Evolutionary conservation across 1,284 basidiomycete species (phyloP).

Genomic region (Ceratobasidium sp.): DNA sequence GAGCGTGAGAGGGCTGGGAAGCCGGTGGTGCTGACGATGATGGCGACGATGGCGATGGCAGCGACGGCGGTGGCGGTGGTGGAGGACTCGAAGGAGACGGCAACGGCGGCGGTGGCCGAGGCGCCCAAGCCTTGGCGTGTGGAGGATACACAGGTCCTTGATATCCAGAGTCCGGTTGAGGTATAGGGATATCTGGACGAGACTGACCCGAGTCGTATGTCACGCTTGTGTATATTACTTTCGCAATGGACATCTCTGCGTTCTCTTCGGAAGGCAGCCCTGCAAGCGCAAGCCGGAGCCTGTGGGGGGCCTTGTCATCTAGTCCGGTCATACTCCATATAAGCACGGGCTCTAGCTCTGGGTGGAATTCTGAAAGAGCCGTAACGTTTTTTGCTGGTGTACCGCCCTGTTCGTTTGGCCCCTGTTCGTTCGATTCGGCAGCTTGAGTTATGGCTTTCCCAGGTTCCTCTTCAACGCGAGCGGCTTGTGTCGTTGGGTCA

Average conservation of each 20-base stretch:
- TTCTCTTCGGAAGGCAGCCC: neutral
- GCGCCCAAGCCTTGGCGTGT: neutral
- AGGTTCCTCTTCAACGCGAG: no score
- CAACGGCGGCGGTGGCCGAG: neutral
- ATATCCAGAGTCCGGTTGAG: slow-evolving; percentile 3
- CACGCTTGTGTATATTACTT: slow-evolving; percentile 15
- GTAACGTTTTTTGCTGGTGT: neutral
- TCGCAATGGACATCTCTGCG: slow-evolving; percentile 24
- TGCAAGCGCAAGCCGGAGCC: slow-evolving; percentile 14
- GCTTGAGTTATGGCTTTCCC: no score
- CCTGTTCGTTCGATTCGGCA: no score
- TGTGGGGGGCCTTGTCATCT: slow-evolving; percentile 2
- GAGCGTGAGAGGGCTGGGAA: no score
- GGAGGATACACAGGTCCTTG: slow-evolving; percentile 9
- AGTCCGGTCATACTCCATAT: slow-evolving; percentile 32
- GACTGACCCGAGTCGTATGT: slow-evolving; percentile 10
- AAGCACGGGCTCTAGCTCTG: slow-evolving; percentile 15
- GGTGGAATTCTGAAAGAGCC: neutral
- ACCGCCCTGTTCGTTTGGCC: no score
- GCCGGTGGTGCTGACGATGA: neutral
- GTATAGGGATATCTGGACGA: slow-evolving; percentile 9
- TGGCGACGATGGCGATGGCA: neutral
- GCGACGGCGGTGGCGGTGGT: neutral
- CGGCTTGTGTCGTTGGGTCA: no score
- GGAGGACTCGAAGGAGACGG: neutral